Evolutionary conservation across 108 stramenopile species (phyloP).

Genomic region (Mediolabrus comicus): DNA sequence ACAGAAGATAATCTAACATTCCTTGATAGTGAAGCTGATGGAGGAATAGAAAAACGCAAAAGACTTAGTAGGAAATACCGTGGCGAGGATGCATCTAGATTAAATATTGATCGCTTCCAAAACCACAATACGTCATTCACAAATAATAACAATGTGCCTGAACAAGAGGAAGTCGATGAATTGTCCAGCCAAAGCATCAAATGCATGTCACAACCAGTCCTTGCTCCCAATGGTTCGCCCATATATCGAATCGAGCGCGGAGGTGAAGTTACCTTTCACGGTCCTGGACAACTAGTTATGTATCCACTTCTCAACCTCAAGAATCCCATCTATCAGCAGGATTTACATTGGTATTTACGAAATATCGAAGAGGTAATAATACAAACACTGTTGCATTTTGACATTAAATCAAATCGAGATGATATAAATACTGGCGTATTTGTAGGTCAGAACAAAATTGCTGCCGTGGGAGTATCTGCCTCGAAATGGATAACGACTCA

Average conservation of each 20-base stretch:
- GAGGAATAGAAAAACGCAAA: constrained; percentile 7
- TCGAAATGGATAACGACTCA: constrained; percentile 97
- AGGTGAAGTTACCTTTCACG: constrained; percentile 98
- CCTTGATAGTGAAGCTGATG: constrained; percentile 21
- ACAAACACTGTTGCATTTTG: constrained; percentile 56
- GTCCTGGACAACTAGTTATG: constrained; percentile 93
- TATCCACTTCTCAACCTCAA: constrained; percentile 94
- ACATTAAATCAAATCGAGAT: constrained; percentile 64
- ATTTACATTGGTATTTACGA: constrained; percentile 96
- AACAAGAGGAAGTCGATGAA: constrained; percentile 7
- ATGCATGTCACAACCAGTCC: constrained; percentile 45
- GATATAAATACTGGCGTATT: constrained; percentile 75
- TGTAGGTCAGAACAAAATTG: constrained; percentile 87
- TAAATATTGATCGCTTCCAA: constrained; percentile 10
- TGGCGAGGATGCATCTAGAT: constrained; percentile 37
- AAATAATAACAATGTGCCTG: background rate
- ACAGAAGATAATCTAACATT: constrained; percentile 75
- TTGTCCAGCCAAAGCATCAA: background rate
- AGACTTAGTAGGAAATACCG: constrained; percentile 39
- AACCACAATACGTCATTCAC: background rate
- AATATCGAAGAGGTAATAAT: constrained; percentile 93
- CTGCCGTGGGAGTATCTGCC: constrained; percentile 89
- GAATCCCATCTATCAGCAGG: constrained; percentile 55
- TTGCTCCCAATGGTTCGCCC: constrained; percentile 74
- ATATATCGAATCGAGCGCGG: constrained; percentile 93